phyloP scores from a whole-genome alignment of 2,329 filamentous ascomycete species.

The Nothomitra cinnamomea region DNA sequence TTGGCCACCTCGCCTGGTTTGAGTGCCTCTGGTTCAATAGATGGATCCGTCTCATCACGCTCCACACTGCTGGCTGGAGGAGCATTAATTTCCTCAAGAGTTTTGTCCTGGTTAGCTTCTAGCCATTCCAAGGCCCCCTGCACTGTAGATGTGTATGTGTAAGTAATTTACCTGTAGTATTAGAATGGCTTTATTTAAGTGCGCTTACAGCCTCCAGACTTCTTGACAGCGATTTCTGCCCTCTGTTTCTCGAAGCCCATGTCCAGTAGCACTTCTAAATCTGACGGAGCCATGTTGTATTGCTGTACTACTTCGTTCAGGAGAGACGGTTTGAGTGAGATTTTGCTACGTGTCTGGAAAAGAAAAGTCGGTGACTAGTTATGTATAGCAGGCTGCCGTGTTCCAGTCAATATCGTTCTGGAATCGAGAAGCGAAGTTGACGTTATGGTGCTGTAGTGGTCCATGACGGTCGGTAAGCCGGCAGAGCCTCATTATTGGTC shows the following conservation, averaged over 20 bases:
- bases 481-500: constrained; percentile 1
- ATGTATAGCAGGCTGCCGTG: background rate
- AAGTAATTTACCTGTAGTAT: background rate
- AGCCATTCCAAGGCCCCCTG: constrained; percentile 90
- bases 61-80: constrained; percentile 20
- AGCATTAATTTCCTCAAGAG: constrained; percentile 61
- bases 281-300: constrained; percentile 28
- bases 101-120: constrained; percentile 76
- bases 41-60: constrained; percentile 35
- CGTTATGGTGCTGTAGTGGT: background rate
- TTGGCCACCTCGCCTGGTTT: constrained; percentile 54
- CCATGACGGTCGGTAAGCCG: background rate
- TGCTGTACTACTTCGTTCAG: background rate
- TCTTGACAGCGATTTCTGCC: constrained; percentile 69
- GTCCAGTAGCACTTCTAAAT: constrained; percentile 43
- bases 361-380: too few species aligned
- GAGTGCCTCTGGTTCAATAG: constrained; percentile 50
- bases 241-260: constrained; percentile 72
- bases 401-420: background rate
- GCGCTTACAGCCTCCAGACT: constrained; percentile 56
- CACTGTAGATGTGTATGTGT: constrained; percentile 31
- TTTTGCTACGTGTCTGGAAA: background rate
- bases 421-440: background rate
- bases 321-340: background rate
- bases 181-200: background rate